Conservation (phyloP, 352 stramenopile genomes). For the Phytophthora europaea region DNA sequence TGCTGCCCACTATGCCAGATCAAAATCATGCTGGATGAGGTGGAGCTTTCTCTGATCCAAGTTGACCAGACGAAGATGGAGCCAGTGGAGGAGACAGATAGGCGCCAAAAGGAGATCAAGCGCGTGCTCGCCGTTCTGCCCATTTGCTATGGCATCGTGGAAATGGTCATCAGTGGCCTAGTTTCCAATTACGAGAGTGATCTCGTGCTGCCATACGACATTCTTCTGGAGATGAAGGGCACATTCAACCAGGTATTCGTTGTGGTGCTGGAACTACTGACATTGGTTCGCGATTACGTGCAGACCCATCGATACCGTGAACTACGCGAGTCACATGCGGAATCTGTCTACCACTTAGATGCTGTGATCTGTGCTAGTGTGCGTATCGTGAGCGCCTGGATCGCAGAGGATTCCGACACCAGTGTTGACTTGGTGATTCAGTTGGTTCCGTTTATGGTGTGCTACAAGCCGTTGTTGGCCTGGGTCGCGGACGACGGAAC, state of each 20-base stretch:
- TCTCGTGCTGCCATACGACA: constrained; percentile 69
- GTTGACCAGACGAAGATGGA: constrained; percentile 70
- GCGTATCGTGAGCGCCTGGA: constrained; percentile 81
- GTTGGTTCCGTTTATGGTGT: constrained; percentile 84
- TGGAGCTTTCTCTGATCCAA: constrained; percentile 74
- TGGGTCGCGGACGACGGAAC: constrained; percentile 26
- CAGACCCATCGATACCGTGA: constrained; percentile 76
- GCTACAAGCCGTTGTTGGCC: constrained; percentile 62
- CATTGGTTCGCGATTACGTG: constrained; percentile 72
- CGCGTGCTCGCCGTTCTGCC: constrained; percentile 71
- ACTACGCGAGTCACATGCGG: constrained; percentile 45
- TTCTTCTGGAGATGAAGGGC: constrained; percentile 79
- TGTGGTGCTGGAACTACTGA: constrained; percentile 80
- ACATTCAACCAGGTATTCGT: constrained; percentile 76
- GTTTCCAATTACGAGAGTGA: constrained; percentile 59
- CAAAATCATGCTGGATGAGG: constrained; percentile 89
- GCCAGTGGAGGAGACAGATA: constrained; percentile 51
- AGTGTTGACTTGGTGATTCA: constrained; percentile 74
- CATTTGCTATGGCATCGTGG: constrained; percentile 82
- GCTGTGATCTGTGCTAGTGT: constrained; percentile 83
- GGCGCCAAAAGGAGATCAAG: constrained; percentile 61
- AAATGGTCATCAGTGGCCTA: constrained; percentile 74
- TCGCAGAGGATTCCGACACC: constrained; percentile 86
- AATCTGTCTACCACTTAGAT: constrained; percentile 65
- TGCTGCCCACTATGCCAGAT: constrained; percentile 49